Evolutionary conservation across 345 rosid genomes (phyloP).

Genomic region (Rhodamnia argentea): DNA sequence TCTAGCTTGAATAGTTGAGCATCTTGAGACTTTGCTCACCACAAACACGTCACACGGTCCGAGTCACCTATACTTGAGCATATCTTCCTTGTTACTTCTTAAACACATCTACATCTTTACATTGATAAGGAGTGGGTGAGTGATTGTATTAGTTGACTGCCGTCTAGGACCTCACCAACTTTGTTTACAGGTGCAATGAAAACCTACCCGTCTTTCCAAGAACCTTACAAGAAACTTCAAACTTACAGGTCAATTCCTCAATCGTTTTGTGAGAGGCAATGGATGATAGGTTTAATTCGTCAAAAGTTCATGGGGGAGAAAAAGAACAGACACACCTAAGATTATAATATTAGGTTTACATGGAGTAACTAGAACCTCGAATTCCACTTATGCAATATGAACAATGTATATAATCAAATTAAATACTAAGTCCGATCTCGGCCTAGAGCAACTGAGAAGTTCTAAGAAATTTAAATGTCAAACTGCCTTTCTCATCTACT

Average conservation of each 20-base stretch:
- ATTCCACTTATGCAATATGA: fast-evolving
- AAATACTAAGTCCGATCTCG: neutral
- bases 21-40: neutral
- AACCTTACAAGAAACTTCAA: neutral
- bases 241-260: neutral
- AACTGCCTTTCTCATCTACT: neutral
- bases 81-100: neutral
- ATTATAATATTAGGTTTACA: neutral
- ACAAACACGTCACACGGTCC: neutral
- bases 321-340: neutral
- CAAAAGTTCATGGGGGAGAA: neutral
- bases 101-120: neutral
- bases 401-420: neutral
- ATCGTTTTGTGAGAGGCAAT: neutral
- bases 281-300: neutral
- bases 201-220: neutral
- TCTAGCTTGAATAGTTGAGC: neutral
- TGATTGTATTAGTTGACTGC: neutral
- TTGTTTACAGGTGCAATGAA: neutral
- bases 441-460: neutral
- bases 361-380: neutral
- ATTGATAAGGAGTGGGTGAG: neutral
- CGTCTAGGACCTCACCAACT: neutral
- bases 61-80: neutral
- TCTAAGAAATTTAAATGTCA: neutral